These are phyloP conservation scores for Aphelidium insulamus DNA, from an alignment of 371 early-diverging fungal species.

Conservation along the genomic window DNA sequence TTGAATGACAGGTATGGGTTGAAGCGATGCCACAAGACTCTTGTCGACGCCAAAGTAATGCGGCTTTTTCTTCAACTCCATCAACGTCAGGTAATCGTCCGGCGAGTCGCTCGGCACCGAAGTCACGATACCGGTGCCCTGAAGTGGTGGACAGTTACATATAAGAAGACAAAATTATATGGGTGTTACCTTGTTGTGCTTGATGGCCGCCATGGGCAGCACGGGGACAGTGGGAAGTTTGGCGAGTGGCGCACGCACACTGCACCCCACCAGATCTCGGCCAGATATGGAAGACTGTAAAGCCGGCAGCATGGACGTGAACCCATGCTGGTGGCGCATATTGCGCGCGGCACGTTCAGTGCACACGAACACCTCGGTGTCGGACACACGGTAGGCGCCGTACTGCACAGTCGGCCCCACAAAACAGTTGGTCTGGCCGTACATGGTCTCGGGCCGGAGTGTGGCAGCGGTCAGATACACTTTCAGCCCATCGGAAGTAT, in stretches of 20 bases:
- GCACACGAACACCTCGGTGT: constrained; percentile 61
- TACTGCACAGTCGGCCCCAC: constrained; percentile 77
- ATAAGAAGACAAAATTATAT: too few species aligned
- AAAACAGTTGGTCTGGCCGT: constrained; percentile 95
- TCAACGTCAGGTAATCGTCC: constrained; percentile 75
- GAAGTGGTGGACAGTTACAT: too few species aligned
- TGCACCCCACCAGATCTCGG: constrained; percentile 59
- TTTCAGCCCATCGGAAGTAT: constrained; percentile 35
- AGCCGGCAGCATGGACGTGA: too few species aligned
- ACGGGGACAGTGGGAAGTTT: constrained; percentile 58
- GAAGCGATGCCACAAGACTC: constrained; percentile 63
- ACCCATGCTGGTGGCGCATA: constrained; percentile 88
- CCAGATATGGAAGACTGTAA: too few species aligned
- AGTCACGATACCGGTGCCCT: constrained; percentile 95
- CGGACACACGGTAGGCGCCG: constrained; percentile 48
- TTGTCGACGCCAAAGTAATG: constrained; percentile 70
- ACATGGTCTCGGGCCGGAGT: constrained; percentile 96
- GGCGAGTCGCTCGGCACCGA: constrained; percentile 97
- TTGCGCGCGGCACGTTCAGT: constrained; percentile 87
- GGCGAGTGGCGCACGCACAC: constrained; percentile 72
- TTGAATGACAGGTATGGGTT: constrained; percentile 62
- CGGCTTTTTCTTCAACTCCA: constrained; percentile 78
- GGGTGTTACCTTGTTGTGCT: constrained; percentile 58
- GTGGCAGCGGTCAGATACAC: constrained; percentile 92
- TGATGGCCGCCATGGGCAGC: constrained; percentile 88